phyloP scores from a whole-genome alignment of 2,329 filamentous ascomycete species.

The Monosporascus sp. region DNA sequence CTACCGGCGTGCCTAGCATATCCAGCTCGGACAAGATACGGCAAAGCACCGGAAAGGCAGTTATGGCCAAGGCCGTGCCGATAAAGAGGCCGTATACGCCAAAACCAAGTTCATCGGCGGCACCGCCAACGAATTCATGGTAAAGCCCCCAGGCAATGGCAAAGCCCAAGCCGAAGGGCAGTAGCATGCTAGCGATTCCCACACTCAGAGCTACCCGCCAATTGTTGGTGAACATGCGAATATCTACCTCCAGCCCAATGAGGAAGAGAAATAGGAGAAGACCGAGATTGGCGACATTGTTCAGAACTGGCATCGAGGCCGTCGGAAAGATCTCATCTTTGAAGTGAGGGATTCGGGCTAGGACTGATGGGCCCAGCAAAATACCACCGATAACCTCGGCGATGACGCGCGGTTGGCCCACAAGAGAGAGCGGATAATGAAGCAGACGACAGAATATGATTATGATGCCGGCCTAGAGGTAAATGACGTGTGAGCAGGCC shows the following conservation, averaged over 20 bases:
- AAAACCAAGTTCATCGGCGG: constrained; percentile 27
- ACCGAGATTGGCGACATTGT: constrained; percentile 66
- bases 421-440: constrained; percentile 65
- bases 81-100: constrained; percentile 64
- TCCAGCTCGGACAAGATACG: constrained; percentile 91
- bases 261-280: constrained; percentile 70
- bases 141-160: constrained; percentile 69
- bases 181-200: constrained; percentile 62
- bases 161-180: constrained; percentile 68
- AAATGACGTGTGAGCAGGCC: constrained; percentile 4
- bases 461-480: constrained; percentile 59
- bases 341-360: constrained; percentile 69
- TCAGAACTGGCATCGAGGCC: constrained; percentile 61
- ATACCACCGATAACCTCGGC: constrained; percentile 75
- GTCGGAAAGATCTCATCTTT: constrained; percentile 61
- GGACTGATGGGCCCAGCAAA: constrained; percentile 67
- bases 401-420: constrained; percentile 72
- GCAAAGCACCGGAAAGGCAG: constrained; percentile 85
- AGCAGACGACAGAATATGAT: constrained; percentile 68
- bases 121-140: constrained; percentile 49
- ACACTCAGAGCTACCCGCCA: constrained; percentile 68
- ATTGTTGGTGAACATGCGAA: constrained; percentile 62
- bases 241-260: constrained; percentile 69
- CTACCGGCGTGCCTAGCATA: constrained; percentile 75
- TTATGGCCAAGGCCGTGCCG: constrained; percentile 90